Conservation (phyloP, 2,329 filamentous ascomycete species). For the Alternaria infectoria region DNA sequence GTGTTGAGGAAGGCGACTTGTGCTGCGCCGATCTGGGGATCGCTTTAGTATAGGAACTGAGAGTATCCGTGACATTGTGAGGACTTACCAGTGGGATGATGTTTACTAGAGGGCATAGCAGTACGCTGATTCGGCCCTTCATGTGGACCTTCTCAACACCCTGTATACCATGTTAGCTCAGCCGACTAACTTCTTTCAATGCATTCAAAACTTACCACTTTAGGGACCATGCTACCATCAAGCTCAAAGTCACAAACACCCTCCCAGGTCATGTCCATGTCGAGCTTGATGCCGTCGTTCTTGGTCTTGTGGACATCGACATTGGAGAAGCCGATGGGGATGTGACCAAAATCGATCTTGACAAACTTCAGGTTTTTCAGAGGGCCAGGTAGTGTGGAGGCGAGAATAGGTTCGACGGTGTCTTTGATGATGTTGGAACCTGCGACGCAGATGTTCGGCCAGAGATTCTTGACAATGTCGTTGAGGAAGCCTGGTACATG, state of each 20-base stretch:
- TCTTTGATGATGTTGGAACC: slow-evolving; percentile 55
- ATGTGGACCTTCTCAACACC: slow-evolving; percentile 56
- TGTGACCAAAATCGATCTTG: slow-evolving; percentile 55
- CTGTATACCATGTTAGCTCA: slow-evolving; percentile 27
- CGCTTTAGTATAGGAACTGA: slow-evolving; percentile 6
- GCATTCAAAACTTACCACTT: slow-evolving; percentile 33
- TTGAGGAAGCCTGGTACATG: slow-evolving; percentile 53
- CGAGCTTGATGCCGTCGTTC: slow-evolving; percentile 56
- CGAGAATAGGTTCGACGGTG: slow-evolving; percentile 57
- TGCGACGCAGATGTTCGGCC: slow-evolving; percentile 58
- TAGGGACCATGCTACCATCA: slow-evolving; percentile 55
- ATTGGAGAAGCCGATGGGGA: slow-evolving; percentile 51
- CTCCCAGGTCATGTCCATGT: slow-evolving; percentile 57
- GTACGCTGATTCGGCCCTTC: slow-evolving; percentile 52
- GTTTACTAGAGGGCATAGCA: slow-evolving; percentile 55
- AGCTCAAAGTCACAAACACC: slow-evolving; percentile 57
- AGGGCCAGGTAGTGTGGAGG: slow-evolving; percentile 54
- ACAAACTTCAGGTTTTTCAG: slow-evolving; percentile 52
- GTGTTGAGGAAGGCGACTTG: slow-evolving; percentile 60
- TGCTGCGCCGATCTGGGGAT: slow-evolving; percentile 54
- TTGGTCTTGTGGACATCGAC: slow-evolving; percentile 56
- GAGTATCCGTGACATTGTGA: no score
- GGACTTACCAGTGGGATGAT: slow-evolving; percentile 53
- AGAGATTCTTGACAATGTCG: slow-evolving; percentile 56
- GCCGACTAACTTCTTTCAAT: background rate